phyloP scores from a whole-genome alignment of 306 rosid genomes.

The Malus sylvestris region DNA sequence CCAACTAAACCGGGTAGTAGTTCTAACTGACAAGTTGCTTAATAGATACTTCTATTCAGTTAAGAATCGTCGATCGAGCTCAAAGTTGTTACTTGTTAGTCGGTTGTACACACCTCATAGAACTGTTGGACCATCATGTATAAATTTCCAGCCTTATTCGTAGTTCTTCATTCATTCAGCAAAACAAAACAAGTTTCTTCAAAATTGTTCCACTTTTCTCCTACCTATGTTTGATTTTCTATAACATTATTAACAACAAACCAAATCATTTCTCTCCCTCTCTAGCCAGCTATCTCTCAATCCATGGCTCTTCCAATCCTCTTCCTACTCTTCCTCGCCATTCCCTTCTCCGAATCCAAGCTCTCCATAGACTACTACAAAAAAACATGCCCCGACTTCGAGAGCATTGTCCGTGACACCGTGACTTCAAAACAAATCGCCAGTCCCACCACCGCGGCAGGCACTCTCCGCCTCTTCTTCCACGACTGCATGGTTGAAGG shows the following conservation, averaged over 20 bases:
- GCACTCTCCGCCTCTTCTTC: slow-evolving; percentile 8
- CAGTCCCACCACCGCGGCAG: slow-evolving; percentile 1
- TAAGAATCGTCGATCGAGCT: background rate
- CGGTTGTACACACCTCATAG: background rate
- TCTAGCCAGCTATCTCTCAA: background rate
- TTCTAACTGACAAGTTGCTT: background rate
- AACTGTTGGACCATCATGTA: background rate
- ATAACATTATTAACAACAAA: background rate
- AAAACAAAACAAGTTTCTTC: background rate
- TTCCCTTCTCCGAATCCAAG: background rate
- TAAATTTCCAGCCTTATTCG: background rate
- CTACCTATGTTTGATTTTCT: background rate
- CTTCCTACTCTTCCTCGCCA: background rate
- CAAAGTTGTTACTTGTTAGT: background rate
- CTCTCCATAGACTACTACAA: background rate
- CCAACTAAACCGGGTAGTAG: background rate
- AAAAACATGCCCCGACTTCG: background rate
- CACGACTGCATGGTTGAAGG: slow-evolving; percentile 1
- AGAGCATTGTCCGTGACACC: background rate
- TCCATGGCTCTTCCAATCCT: background rate
- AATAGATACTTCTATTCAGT: background rate
- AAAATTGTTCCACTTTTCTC: background rate
- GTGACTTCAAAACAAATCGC: background rate
- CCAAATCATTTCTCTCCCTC: background rate
- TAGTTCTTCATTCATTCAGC: background rate